These are phyloP conservation scores for Scedosporium aurantiacum DNA, from an alignment of 2,329 filamentous ascomycete genomes.

Conservation along the genomic window DNA sequence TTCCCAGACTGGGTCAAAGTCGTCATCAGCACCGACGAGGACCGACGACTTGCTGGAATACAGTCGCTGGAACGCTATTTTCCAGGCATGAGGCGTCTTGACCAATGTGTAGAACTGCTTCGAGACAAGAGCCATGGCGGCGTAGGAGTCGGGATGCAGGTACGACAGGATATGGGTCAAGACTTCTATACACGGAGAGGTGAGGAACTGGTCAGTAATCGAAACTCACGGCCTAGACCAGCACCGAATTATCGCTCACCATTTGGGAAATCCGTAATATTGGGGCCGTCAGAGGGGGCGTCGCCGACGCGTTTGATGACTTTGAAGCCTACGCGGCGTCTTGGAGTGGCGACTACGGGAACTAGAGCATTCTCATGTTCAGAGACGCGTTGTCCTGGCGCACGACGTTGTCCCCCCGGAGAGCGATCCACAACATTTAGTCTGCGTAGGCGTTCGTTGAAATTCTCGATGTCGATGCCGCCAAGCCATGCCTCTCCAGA, in stretches of 20 bases:
- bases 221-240: conserved; percentile 8
- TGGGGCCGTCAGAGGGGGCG: conserved; percentile 25
- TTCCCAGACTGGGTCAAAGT: conserved; percentile 15
- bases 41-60: conserved; percentile 38
- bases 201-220: conserved; percentile 2
- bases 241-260: conserved; percentile 40
- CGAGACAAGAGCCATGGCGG: conserved; percentile 73
- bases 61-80: conserved; percentile 80
- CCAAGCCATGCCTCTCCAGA: neutral
- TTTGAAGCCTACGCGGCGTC: conserved; percentile 42
- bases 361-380: conserved; percentile 52
- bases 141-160: conserved; percentile 73
- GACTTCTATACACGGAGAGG: conserved; percentile 53
- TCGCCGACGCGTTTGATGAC: conserved; percentile 31
- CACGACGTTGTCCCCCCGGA: conserved; percentile 16
- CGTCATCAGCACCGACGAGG: conserved; percentile 14
- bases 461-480: conserved; percentile 17
- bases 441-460: conserved; percentile 41
- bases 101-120: conserved; percentile 78
- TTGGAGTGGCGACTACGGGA: conserved; percentile 26
- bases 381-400: conserved; percentile 41
- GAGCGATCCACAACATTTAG: conserved; percentile 31
- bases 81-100: conserved; percentile 87
- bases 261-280: conserved; percentile 61
- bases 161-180: conserved; percentile 86